Conservation (phyloP, 2,329 filamentous ascomycete genomes). For the Lojkania enalia region DNA sequence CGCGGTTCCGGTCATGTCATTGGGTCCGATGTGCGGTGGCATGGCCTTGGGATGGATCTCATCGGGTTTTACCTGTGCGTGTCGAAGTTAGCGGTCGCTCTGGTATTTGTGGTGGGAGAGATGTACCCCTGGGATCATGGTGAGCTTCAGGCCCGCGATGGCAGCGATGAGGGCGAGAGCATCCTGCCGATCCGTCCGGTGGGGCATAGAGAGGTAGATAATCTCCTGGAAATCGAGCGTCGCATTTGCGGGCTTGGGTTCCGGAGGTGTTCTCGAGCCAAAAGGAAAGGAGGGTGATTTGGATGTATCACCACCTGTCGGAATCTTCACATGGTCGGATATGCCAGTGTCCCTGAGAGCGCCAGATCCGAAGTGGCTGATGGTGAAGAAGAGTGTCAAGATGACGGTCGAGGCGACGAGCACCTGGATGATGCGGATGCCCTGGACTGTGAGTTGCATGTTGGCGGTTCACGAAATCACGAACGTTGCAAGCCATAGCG, state of each 20-base stretch:
- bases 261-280: conserved; percentile 5
- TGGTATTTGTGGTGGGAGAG: background rate
- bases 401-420: conserved; percentile 15
- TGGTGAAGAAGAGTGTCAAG: conserved; percentile 16
- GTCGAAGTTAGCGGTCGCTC: background rate
- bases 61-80: conserved; percentile 8
- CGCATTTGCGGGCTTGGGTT: conserved; percentile 15
- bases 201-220: conserved; percentile 21
- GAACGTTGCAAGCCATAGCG: background rate
- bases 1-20: conserved; percentile 12
- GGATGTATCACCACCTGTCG: background rate
- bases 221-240: conserved; percentile 24
- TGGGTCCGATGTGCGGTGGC: conserved; percentile 9
- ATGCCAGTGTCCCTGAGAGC: background rate
- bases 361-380: conserved; percentile 11
- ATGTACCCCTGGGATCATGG: conserved; percentile 19
- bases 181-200: conserved; percentile 20
- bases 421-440: conserved; percentile 16
- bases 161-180: conserved; percentile 19
- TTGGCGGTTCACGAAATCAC: conserved; percentile 4
- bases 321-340: background rate
- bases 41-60: conserved; percentile 16
- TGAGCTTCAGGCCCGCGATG: conserved; percentile 17
- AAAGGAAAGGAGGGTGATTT: conserved; percentile 4
- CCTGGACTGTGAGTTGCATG: conserved; percentile 14